Percentiles rank a stretch among this genome's conserved stretches.
phyloP scores from a whole-genome alignment of 139 green algal species.

The Chlorella sp. region DNA sequence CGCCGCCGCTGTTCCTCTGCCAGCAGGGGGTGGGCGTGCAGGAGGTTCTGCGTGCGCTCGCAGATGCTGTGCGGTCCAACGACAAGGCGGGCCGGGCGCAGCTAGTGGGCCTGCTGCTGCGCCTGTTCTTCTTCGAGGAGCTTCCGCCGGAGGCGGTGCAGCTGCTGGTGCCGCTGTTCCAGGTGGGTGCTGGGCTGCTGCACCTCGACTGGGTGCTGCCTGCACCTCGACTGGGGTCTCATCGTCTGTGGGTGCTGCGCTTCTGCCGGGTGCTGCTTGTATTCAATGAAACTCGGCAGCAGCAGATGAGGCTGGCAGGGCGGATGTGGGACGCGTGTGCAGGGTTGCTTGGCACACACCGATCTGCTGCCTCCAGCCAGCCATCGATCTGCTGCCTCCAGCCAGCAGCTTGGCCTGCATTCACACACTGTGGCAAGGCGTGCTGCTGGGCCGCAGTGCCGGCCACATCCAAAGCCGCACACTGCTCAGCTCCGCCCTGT shows the following conservation, averaged over 20 bases:
- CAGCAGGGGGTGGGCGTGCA: constrained; percentile 36
- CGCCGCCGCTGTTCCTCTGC: neutral
- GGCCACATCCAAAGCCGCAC: no score
- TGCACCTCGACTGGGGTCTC: no score
- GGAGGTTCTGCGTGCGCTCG: constrained; percentile 33
- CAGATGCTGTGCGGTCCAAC: constrained; percentile 23
- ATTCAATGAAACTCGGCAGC: no score
- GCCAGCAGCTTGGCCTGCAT: no score
- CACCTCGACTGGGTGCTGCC: neutral
- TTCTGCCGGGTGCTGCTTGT: neutral
- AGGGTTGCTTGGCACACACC: no score
- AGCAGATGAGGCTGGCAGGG: no score
- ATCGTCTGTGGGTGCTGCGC: neutral
- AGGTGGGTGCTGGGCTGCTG: neutral
- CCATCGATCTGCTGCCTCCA: no score
- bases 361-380: no score
- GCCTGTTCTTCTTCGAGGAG: constrained; percentile 48
- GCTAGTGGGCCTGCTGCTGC: constrained; percentile 22
- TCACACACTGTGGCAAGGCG: no score
- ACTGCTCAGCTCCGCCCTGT: no score
- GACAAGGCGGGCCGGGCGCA: constrained; percentile 33
- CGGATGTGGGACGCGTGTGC: no score
- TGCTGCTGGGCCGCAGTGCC: neutral
- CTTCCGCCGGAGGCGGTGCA: constrained; percentile 33
- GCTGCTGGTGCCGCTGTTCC: constrained; percentile 34